A percentile compares a stretch with the other conserved stretches of the same genome.
Conservation (phyloP, 2,329 filamentous ascomycete genomes). For the Aureobasidium sp. region DNA sequence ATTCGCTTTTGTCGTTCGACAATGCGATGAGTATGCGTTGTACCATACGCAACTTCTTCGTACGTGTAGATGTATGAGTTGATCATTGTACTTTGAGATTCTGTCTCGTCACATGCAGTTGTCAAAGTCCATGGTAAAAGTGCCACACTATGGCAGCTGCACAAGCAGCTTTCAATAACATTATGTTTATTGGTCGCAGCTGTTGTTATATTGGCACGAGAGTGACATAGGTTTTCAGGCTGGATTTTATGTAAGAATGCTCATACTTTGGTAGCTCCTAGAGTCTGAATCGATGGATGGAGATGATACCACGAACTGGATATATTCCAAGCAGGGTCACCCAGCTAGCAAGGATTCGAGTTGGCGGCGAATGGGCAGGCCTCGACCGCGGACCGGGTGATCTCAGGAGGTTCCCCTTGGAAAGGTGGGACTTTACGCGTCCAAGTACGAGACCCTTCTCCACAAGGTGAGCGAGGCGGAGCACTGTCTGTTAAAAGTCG, state of each 20-base stretch:
- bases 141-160: background rate
- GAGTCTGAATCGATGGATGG: no score
- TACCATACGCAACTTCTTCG: background rate
- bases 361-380: background rate
- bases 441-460: conserved; percentile 1
- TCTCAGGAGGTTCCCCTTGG: background rate
- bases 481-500: conserved; percentile 5
- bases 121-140: no score
- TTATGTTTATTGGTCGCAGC: no score
- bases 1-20: background rate
- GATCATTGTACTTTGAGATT: background rate
- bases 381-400: conserved; percentile 4
- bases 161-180: background rate
- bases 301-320: no score
- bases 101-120: background rate
- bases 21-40: background rate
- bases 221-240: no score
- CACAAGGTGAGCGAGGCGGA: background rate
- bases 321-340: background rate
- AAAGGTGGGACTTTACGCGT: conserved; percentile 5
- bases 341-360: background rate
- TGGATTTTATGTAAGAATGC: background rate
- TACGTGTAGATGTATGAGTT: background rate
- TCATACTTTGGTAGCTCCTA: no score
- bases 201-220: background rate